phyloP scores from a whole-genome alignment of 805 yeast genomes.

The Candida morakotiae region DNA sequence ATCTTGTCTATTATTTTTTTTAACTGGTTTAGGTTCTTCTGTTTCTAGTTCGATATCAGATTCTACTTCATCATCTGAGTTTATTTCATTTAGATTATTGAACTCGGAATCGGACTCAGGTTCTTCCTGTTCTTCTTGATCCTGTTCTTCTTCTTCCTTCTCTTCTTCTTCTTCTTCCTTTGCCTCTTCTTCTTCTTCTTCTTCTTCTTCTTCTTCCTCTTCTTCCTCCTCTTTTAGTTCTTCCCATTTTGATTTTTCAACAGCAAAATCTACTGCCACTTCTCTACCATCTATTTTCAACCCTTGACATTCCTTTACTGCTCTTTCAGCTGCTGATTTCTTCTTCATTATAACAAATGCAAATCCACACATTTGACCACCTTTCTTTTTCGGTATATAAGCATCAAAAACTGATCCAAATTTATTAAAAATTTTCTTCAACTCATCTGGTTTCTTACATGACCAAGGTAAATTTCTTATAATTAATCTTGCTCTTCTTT shows the following conservation, averaged over 20 bases:
- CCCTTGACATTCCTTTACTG: slow-evolving; percentile 71
- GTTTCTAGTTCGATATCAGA: slow-evolving; percentile 24
- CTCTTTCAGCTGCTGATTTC: slow-evolving; percentile 69
- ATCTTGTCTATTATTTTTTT: slow-evolving; percentile 59
- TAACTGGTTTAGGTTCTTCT: slow-evolving; percentile 23
- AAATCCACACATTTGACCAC: slow-evolving; percentile 91
- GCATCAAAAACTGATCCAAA: slow-evolving; percentile 89
- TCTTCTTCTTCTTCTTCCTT: slow-evolving; percentile 39
- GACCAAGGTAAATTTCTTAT: slow-evolving; percentile 96
- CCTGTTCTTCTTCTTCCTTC: slow-evolving; percentile 32
- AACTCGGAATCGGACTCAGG: slow-evolving; percentile 22
- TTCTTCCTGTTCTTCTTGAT: slow-evolving; percentile 24
- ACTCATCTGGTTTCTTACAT: slow-evolving; percentile 68
- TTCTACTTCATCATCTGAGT: slow-evolving; percentile 29
- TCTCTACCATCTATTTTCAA: slow-evolving; percentile 83
- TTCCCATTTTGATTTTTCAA: slow-evolving; percentile 85
- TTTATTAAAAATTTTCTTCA: slow-evolving; percentile 65
- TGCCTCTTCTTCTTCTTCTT: slow-evolving; percentile 33
- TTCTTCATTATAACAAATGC: slow-evolving; percentile 91
- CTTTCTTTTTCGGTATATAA: slow-evolving; percentile 79
- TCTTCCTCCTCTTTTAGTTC: slow-evolving; percentile 37
- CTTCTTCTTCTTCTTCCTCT: slow-evolving; percentile 36
- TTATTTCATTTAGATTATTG: slow-evolving; percentile 26
- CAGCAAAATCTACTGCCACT: slow-evolving; percentile 92
- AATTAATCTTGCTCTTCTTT: slow-evolving; percentile 82